Percentiles rank a stretch among this genome's conserved stretches.
Conservation (phyloP, 2,329 filamentous ascomycete genomes). For the Teratosphaeria gauchensis region DNA sequence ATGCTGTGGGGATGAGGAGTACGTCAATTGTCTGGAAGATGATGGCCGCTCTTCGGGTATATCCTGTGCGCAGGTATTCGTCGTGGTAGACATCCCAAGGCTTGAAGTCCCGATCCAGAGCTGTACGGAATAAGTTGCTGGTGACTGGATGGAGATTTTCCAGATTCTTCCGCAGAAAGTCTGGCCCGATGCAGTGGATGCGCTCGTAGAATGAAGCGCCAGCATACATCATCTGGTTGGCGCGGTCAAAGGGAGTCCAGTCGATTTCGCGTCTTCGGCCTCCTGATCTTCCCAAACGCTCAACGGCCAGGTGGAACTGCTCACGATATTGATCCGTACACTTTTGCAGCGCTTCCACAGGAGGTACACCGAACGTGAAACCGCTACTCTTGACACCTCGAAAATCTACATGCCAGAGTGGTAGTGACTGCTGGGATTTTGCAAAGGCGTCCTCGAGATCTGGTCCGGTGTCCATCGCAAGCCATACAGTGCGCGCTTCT, state of each 20-base stretch:
- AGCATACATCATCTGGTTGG: neutral
- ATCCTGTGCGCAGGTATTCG: constrained; percentile 36
- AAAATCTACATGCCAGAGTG: constrained; percentile 25
- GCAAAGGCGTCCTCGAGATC: constrained; percentile 45
- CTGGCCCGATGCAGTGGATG: neutral
- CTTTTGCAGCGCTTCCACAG: neutral
- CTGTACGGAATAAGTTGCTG: constrained; percentile 34
- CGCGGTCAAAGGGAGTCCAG: neutral
- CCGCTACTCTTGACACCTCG: constrained; percentile 25
- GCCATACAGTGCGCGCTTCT: constrained; percentile 42
- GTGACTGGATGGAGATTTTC: neutral
- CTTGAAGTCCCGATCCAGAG: constrained; percentile 28
- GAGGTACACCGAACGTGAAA: constrained; percentile 44
- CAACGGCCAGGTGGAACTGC: neutral
- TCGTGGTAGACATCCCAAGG: constrained; percentile 43
- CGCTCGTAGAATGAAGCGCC: neutral
- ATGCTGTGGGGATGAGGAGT: constrained; percentile 47
- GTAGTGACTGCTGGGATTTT: constrained; percentile 29
- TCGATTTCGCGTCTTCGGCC: neutral
- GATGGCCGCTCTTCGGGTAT: constrained; percentile 33
- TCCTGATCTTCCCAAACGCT: neutral
- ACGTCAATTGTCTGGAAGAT: constrained; percentile 37
- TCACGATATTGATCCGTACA: neutral
- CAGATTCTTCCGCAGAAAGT: neutral
- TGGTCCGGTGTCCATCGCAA: constrained; percentile 36